Percentiles rank a stretch among this genome's conserved stretches.
phyloP scores from a whole-genome alignment of 371 early-diverging fungal genomes.

The Paraphysoderma sedebokerense region DNA sequence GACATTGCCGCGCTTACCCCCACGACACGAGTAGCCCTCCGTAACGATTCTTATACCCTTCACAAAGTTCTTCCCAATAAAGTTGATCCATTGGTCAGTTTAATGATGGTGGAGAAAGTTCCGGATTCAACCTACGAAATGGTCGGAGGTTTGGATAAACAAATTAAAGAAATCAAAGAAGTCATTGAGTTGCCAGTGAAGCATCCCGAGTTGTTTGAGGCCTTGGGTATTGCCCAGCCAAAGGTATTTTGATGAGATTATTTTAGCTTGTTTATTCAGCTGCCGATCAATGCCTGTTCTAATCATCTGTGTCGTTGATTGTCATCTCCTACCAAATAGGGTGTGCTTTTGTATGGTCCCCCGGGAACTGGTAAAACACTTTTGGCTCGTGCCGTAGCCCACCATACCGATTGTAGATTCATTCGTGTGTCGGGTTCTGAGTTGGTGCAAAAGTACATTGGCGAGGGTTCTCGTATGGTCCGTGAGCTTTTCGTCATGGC shows the following conservation, averaged over 20 bases:
- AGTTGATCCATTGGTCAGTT: slow-evolving; percentile 86
- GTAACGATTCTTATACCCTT: slow-evolving; percentile 75
- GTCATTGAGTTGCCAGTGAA: slow-evolving; percentile 98
- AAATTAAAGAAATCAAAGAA: slow-evolving; percentile 99
- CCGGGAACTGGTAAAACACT: slow-evolving; percentile 99
- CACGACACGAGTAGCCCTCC: slow-evolving; percentile 92
- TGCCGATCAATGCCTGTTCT: not conserved
- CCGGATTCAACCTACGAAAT: slow-evolving; percentile 99
- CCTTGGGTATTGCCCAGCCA: slow-evolving; percentile 98
- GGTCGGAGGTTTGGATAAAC: slow-evolving; percentile 99
- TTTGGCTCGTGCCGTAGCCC: slow-evolving; percentile 98
- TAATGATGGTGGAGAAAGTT: slow-evolving; percentile 99
- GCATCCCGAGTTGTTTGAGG: slow-evolving; percentile 98
- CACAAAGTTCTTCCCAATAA: slow-evolving; percentile 89
- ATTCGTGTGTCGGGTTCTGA: slow-evolving; percentile 98
- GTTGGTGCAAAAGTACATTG: slow-evolving; percentile 99
- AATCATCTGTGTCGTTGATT: not conserved
- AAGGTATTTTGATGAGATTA: slow-evolving; percentile 63
- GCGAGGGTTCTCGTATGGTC: slow-evolving; percentile 99
- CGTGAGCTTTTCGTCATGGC: slow-evolving; percentile 99
- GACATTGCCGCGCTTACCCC: slow-evolving; percentile 86
- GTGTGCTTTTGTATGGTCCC: slow-evolving; percentile 97
- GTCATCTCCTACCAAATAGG: slow-evolving; percentile 12
- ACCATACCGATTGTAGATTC: slow-evolving; percentile 99
- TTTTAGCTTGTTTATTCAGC: not conserved